A percentile compares a stretch with the other conserved stretches of the same genome.
Evolutionary conservation across 768 basidiomycete genomes (phyloP).

Genomic region (Pholiota microspora): DNA sequence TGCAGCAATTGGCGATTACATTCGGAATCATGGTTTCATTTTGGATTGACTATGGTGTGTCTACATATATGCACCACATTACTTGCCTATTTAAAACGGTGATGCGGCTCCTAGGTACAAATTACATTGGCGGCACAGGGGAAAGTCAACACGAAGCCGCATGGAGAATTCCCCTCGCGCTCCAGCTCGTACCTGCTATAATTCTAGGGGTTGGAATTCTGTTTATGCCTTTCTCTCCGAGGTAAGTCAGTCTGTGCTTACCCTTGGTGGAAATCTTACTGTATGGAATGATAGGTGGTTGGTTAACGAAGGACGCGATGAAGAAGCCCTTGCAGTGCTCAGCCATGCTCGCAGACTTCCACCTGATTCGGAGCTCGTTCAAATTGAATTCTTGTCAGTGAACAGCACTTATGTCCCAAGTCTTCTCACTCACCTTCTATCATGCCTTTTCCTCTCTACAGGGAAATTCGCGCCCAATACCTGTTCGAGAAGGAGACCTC

Average conservation of each 20-base stretch:
- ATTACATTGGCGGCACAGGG: slow-evolving; percentile 69
- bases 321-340: slow-evolving; percentile 66
- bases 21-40: slow-evolving; percentile 73
- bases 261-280: no score
- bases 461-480: slow-evolving; percentile 73
- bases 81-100: slow-evolving; percentile 10
- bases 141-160: slow-evolving; percentile 59
- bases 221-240: slow-evolving; percentile 80
- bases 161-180: slow-evolving; percentile 72
- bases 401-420: neutral
- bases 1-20: slow-evolving; percentile 81
- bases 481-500: slow-evolving; percentile 70
- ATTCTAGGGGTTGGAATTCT: slow-evolving; percentile 68
- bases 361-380: slow-evolving; percentile 60
- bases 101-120: slow-evolving; percentile 49
- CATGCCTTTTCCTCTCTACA: slow-evolving; percentile 17
- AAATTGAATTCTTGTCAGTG: slow-evolving; percentile 70
- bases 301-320: slow-evolving; percentile 74
- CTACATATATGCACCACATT: slow-evolving; percentile 20
- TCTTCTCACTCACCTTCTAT: neutral
- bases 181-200: slow-evolving; percentile 74
- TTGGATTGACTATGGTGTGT: slow-evolving; percentile 49
- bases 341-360: slow-evolving; percentile 56
- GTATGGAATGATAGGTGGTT: slow-evolving; percentile 53
- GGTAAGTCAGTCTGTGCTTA: slow-evolving; percentile 31